Percentiles rank a stretch among this genome's conserved stretches.
These are phyloP conservation scores for Crithidia sp. DNA, from an alignment of 208 protist genomes.

Conservation along the genomic window DNA sequence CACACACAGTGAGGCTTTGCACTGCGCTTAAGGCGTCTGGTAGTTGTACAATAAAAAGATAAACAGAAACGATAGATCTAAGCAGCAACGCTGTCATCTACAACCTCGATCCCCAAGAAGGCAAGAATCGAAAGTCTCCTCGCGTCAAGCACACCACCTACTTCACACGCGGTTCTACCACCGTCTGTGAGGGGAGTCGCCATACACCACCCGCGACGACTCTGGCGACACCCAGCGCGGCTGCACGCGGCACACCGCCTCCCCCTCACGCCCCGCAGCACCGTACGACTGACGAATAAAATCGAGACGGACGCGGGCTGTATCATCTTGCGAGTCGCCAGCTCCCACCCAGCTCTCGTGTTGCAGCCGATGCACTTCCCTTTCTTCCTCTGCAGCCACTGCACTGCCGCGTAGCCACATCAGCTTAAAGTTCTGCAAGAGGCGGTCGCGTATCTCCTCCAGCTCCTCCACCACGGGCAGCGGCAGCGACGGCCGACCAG, in stretches of 20 bases:
- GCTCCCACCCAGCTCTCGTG: not conserved
- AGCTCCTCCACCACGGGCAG: conserved; percentile 44
- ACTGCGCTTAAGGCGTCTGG: not conserved
- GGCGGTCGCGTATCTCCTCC: conserved; percentile 42
- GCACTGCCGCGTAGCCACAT: not conserved
- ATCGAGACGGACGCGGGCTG: not conserved
- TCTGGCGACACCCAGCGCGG: conserved; percentile 40
- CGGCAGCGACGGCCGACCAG: conserved; percentile 24
- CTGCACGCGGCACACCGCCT: not conserved
- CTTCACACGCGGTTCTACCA: not conserved
- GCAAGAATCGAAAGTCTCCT: not conserved
- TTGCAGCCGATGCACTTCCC: not conserved
- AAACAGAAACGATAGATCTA: not conserved
- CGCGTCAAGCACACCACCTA: too few relatives aligned
- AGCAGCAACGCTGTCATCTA: too few relatives aligned
- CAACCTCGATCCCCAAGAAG: too few relatives aligned
- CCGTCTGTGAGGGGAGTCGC: conserved; percentile 7
- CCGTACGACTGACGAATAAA: not conserved
- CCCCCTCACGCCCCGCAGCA: not conserved
- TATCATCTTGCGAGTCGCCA: not conserved
- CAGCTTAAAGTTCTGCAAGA: conserved; percentile 18
- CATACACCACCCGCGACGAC: conserved; percentile 29
- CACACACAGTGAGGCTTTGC: too few relatives aligned
- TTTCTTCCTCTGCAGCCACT: not conserved
- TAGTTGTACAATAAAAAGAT: not conserved